phyloP scores from a whole-genome alignment of 2,329 filamentous ascomycete genomes.

The Alternaria sp. region DNA sequence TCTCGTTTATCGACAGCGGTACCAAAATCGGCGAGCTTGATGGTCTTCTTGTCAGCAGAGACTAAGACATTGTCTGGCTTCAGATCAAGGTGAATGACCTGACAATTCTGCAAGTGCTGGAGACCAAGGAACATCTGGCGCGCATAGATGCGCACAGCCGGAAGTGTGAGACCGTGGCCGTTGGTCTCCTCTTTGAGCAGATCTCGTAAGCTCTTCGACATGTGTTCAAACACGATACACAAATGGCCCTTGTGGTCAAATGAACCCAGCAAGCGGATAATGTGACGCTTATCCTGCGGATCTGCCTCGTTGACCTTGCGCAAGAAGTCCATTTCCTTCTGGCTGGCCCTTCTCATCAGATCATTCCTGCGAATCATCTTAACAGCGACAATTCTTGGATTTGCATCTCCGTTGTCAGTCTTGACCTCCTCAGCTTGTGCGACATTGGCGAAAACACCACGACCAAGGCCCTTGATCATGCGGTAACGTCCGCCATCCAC shows the following conservation, averaged over 20 bases:
- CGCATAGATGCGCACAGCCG: conserved; percentile 86
- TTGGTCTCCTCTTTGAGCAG: conserved; percentile 84
- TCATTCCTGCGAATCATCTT: conserved; percentile 99
- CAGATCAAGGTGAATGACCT: conserved; percentile 92
- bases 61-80: conserved; percentile 97
- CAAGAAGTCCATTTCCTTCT: conserved; percentile 93
- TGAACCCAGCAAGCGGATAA: conserved; percentile 83
- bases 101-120: conserved; percentile 86
- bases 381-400: conserved; percentile 78
- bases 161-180: conserved; percentile 89
- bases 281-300: conserved; percentile 86
- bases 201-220: conserved; percentile 84
- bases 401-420: conserved; percentile 51
- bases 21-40: conserved; percentile 96
- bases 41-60: conserved; percentile 64
- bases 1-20: conserved; percentile 94
- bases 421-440: conserved; percentile 70
- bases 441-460: conserved; percentile 97
- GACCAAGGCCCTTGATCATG: conserved; percentile 84
- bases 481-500: conserved; percentile 87
- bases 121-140: conserved; percentile 94
- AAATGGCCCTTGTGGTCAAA: conserved; percentile 96
- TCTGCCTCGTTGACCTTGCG: conserved; percentile 87
- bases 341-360: conserved; percentile 87
- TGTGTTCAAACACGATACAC: conserved; percentile 96